Evolutionary conservation across 192 early-diverging fungal genomes (phyloP), one percentile per base, ranked within the genome.

Genomic region (Coemansia sp.): DNA sequence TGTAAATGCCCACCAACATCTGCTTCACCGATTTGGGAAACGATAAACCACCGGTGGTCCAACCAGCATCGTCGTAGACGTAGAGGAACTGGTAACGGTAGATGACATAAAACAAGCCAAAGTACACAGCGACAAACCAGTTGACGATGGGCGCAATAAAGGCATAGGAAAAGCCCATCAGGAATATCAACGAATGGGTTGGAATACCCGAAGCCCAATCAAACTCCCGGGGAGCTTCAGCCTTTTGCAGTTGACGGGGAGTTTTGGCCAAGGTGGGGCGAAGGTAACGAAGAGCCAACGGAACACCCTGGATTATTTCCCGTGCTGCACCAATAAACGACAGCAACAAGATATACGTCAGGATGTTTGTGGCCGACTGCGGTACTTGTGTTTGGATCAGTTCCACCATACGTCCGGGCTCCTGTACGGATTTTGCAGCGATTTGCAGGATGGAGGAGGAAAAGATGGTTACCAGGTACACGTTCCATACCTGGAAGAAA

Each of bases 71-170:
- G 20, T 80, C 70, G 54, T 84, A 86, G 3, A 89, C 86, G 37
- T 86, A 89, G 27, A 88, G 67, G 55, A 95, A 85, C 58, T 89
- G 85, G 66, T 95, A 88, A 0, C 76, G 56, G 57, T 88, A 92
- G 8, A 89, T 88, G 36, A 89, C 42, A 43, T 82, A 84, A 20
- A 78, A 80, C 14, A 91, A 51, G 8, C 62, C 69, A 60, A 86
- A 95, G 69, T 87, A 90, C 28, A 86, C 47, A 1, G 71, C 56
- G 0, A 86, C 82, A 45, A 95, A 86, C 14, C 89, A 77, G 36
- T 84, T 58, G 33, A 92, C 78, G 34, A 91, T 62, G 3, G 92
- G 92, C n/a, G 89, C 81, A 17, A 92, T 77, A 32, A 81, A 78
- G 23, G 78, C 77, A 57, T 92, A 95, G 5, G 84, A 69, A n/a